A percentile compares a stretch with the other conserved stretches of the same genome.
Conservation (phyloP, 1,284 basidiomycete genomes). For the Austroboletus niveus region DNA sequence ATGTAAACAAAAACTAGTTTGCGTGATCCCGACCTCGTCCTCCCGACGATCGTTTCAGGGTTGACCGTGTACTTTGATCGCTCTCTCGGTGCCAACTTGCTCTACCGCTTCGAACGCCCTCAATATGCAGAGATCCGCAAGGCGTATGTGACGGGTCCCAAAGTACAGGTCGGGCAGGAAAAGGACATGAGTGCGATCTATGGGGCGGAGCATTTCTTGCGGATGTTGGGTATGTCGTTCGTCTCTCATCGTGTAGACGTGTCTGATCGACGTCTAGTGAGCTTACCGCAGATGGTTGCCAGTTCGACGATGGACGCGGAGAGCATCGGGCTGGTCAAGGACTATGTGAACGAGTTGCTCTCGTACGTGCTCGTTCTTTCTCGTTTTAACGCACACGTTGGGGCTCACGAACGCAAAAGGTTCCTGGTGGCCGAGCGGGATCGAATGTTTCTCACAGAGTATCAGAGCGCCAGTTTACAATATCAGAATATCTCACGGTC, state of each 20-base stretch:
- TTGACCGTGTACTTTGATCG: slow-evolving; percentile 95
- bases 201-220: slow-evolving; percentile 90
- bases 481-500: slow-evolving; percentile 77
- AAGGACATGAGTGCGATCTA: slow-evolving; percentile 91
- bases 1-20: slow-evolving; percentile 38
- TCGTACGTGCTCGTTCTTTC: slow-evolving; percentile 51
- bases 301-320: slow-evolving; percentile 91
- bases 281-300: slow-evolving; percentile 79
- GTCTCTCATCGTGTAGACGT: neutral
- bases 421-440: slow-evolving; percentile 68
- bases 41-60: slow-evolving; percentile 85
- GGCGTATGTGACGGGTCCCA: slow-evolving; percentile 69
- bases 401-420: slow-evolving; percentile 35
- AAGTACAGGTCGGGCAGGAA: slow-evolving; percentile 66
- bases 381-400: neutral
- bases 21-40: slow-evolving; percentile 54
- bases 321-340: slow-evolving; percentile 78
- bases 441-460: slow-evolving; percentile 69
- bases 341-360: slow-evolving; percentile 90
- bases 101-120: slow-evolving; percentile 92
- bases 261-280: slow-evolving; percentile 45
- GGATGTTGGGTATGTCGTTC: slow-evolving; percentile 78
- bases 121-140: slow-evolving; percentile 88
- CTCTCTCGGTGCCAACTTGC: slow-evolving; percentile 84
- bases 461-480: slow-evolving; percentile 66